Evolutionary conservation across 2,329 filamentous ascomycete genomes (phyloP).

Genomic region (Botrytis pseudocinerea): DNA sequence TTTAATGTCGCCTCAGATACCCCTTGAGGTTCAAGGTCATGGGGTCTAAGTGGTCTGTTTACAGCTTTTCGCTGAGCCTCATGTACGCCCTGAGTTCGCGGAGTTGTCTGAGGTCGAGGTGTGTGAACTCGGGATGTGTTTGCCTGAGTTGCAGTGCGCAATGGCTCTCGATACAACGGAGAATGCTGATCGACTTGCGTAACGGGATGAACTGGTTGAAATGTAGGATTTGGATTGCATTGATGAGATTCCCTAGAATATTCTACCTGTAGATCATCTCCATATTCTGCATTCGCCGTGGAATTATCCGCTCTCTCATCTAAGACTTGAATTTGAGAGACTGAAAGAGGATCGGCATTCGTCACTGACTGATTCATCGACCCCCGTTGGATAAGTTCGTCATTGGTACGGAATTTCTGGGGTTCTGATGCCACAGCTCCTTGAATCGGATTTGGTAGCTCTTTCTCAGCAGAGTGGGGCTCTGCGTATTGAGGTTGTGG

Average conservation of each 20-base stretch:
- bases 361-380: not conserved
- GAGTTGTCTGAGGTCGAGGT: not conserved
- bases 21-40: conserved; percentile 9
- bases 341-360: not conserved
- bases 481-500: not conserved
- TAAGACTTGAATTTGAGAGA: not conserved
- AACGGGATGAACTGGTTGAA: not conserved
- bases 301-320: not conserved
- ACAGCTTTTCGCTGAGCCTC: not conserved
- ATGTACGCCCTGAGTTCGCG: not conserved
- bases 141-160: not conserved
- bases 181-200: not conserved
- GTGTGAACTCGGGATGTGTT: conserved; percentile 5
- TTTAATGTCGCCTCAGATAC: not conserved
- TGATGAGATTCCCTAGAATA: not conserved
- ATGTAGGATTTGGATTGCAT: not conserved
- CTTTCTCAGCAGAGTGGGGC: not conserved
- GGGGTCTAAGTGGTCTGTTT: conserved; percentile 3
- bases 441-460: not conserved
- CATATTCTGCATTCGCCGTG: not conserved
- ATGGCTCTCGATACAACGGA: not conserved
- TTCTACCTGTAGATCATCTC: not conserved
- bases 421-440: not conserved
- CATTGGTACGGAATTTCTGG: not conserved
- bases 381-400: not conserved